Conservation (phyloP, 1,284 basidiomycete genomes). For the Leccinum variabile region DNA sequence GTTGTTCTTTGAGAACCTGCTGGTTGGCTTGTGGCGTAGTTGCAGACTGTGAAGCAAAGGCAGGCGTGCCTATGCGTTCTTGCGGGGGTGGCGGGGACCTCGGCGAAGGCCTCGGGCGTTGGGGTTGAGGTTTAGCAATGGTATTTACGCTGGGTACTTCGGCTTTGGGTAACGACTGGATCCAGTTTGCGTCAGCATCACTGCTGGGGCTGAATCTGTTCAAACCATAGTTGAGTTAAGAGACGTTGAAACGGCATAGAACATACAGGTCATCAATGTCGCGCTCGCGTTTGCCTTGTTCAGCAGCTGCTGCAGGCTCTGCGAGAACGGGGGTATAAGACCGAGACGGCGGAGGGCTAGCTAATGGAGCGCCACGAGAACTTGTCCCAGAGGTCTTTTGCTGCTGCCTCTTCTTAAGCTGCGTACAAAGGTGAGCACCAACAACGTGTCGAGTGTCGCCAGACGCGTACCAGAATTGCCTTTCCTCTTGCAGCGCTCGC, state of each 20-base stretch:
- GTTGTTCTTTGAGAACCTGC: constrained; percentile 21
- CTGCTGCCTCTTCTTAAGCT: constrained; percentile 74
- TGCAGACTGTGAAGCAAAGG: constrained; percentile 8
- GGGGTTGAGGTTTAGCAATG: constrained; percentile 10
- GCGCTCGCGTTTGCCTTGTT: constrained; percentile 38
- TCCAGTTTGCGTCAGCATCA: constrained; percentile 51
- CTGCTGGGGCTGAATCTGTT: constrained; percentile 41
- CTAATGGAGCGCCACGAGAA: constrained; percentile 30
- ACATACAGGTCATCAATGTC: constrained; percentile 57
- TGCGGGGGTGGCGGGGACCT: constrained; percentile 20
- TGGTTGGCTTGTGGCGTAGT: constrained; percentile 3
- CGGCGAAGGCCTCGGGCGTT: constrained; percentile 12
- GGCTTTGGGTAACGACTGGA: constrained; percentile 56
- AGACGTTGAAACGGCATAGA: not conserved
- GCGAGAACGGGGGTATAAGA: constrained; percentile 49
- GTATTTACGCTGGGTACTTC: constrained; percentile 30
- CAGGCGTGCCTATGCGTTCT: constrained; percentile 16
- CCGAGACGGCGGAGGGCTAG: constrained; percentile 51
- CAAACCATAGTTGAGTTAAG: constrained; percentile 5
- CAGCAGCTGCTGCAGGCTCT: constrained; percentile 34
- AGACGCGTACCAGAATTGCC: constrained; percentile 56
- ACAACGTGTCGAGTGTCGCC: constrained; percentile 8
- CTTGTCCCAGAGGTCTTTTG: constrained; percentile 53
- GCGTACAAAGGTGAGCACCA: constrained; percentile 20
- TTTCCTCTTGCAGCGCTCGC: constrained; percentile 80